A percentile compares a stretch with the other conserved stretches of the same genome.
phyloP scores from a whole-genome alignment of 768 basidiomycete genomes.

The Pluteus cervinus region DNA sequence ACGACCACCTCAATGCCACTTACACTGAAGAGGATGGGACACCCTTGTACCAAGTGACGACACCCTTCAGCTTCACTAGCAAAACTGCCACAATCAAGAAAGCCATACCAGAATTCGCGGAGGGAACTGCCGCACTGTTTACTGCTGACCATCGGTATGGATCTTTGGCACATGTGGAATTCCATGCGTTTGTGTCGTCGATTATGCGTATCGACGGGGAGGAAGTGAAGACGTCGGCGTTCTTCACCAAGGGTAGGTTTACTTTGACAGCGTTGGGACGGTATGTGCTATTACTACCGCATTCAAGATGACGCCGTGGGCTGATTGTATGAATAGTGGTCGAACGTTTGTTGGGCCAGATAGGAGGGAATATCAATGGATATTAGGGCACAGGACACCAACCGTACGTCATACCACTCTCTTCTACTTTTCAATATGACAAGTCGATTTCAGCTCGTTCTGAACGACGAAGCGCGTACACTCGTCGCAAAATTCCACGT shows the following conservation, averaged over 20 bases:
- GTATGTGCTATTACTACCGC: conserved; percentile 5
- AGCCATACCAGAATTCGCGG: conserved; percentile 2
- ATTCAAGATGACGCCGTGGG: background rate
- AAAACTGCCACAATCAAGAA: conserved; percentile 10
- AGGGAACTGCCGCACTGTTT: background rate
- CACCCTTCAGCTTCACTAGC: conserved; percentile 5
- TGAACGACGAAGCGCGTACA: conserved; percentile 14
- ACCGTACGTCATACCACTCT: conserved; percentile 7
- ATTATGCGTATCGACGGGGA: conserved; percentile 4
- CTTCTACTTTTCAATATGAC: background rate
- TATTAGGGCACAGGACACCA: conserved; percentile 17
- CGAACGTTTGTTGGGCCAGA: conserved; percentile 28
- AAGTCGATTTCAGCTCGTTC: conserved; percentile 8
- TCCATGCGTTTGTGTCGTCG: conserved; percentile 7
- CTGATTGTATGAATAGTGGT: conserved; percentile 12
- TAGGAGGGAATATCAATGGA: conserved; percentile 26
- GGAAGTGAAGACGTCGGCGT: background rate
- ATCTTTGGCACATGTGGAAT: conserved; percentile 11
- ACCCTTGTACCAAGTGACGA: conserved; percentile 15
- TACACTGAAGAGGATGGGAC: conserved; percentile 15
- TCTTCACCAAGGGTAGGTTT: conserved; percentile 15
- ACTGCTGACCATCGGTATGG: conserved; percentile 8
- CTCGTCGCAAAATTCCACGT: conserved; percentile 13
- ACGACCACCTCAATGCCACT: conserved; percentile 13
- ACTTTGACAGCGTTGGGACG: conserved; percentile 9